phyloP scores from a whole-genome alignment of 306 rosid genomes.

The Glycyrrhiza uralensis region DNA sequence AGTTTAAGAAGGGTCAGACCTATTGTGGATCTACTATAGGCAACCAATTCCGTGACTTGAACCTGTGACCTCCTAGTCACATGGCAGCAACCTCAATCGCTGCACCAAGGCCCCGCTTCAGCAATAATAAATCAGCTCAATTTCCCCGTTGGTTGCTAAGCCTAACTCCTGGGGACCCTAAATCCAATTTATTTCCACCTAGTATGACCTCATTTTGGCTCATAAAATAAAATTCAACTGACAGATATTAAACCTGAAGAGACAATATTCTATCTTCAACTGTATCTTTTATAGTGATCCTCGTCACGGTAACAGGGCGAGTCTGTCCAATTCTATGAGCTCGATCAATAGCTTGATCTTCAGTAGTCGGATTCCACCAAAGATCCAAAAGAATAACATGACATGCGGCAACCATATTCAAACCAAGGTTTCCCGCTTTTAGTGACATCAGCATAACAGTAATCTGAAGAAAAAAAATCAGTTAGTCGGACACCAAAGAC shows the following conservation, averaged over 20 bases:
- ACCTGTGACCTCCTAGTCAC: background rate
- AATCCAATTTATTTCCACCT: slow-evolving; percentile 6
- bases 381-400: slow-evolving; percentile 96
- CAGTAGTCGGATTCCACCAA: slow-evolving; percentile 99
- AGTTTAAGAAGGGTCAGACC: background rate
- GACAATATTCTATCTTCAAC: slow-evolving; percentile 94
- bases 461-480: slow-evolving; percentile 44
- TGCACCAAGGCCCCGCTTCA: background rate
- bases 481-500: slow-evolving; percentile 27
- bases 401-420: slow-evolving; percentile 97
- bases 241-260: slow-evolving; percentile 62
- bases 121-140: background rate
- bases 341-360: slow-evolving; percentile 97
- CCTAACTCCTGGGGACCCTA: slow-evolving; percentile 15
- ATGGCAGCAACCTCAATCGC: background rate
- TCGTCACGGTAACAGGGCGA: slow-evolving; percentile 91
- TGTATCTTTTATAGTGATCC: slow-evolving; percentile 81
- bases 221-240: slow-evolving; percentile 9
- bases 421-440: slow-evolving; percentile 97
- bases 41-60: background rate
- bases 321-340: slow-evolving; percentile 99
- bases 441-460: slow-evolving; percentile 95
- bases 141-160: background rate
- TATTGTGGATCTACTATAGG: background rate
- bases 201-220: background rate